These are phyloP conservation scores for Candida rishiriensis DNA, from an alignment of 805 yeast species.

Conservation along the genomic window DNA sequence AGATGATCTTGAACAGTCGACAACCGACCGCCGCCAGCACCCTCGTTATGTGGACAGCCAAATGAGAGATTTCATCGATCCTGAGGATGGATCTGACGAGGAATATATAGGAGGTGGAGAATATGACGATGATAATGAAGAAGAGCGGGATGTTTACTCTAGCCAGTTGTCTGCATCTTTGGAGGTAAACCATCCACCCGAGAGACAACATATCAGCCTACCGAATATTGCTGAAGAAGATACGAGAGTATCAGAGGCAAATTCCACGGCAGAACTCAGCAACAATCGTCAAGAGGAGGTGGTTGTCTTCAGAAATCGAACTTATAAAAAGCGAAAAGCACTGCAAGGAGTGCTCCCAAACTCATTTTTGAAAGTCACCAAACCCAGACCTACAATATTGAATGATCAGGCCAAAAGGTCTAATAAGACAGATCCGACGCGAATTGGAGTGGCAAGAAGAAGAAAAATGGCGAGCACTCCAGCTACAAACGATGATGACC, in stretches of 20 bases:
- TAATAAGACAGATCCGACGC: not conserved
- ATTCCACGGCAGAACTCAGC: not conserved
- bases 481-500: not conserved
- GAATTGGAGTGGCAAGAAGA: constrained; percentile 19
- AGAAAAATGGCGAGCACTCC: constrained; percentile 3
- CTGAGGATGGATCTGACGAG: constrained; percentile 16
- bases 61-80: constrained; percentile 10
- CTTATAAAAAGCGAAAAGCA: constrained; percentile 17
- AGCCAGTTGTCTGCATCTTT: not conserved
- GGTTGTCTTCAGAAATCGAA: constrained; percentile 17
- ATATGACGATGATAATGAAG: constrained; percentile 10
- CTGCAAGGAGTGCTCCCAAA: constrained; percentile 25
- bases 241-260: not conserved
- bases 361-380: constrained; percentile 15
- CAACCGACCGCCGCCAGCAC: not conserved
- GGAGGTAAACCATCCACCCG: too few relatives aligned
- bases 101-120: constrained; percentile 6
- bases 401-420: not conserved
- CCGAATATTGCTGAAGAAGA: not conserved
- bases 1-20: constrained; percentile 3
- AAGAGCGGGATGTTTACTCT: not conserved
- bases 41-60: constrained; percentile 8
- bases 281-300: constrained; percentile 9
- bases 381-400: not conserved
- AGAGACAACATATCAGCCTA: not conserved